Conservation (phyloP, 2,329 filamentous ascomycete species). For the Aspergillus clavatus region DNA sequence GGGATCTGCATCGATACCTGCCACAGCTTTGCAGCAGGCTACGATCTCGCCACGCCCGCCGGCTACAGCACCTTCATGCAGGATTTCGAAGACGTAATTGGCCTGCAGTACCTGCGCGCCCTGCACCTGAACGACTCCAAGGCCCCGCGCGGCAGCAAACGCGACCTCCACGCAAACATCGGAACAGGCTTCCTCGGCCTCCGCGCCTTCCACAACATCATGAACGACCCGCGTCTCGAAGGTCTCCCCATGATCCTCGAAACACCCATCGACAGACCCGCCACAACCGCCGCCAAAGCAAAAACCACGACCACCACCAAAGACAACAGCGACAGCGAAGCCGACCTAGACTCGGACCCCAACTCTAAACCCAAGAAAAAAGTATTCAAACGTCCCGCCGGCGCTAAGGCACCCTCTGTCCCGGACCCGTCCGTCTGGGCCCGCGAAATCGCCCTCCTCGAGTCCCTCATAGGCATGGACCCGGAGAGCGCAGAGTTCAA, state of each 20-base stretch:
- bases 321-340: slow-evolving; percentile 15
- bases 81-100: slow-evolving; percentile 73
- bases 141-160: slow-evolving; percentile 72
- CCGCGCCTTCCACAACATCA: slow-evolving; percentile 81
- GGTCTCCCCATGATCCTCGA: slow-evolving; percentile 88
- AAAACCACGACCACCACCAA: slow-evolving; percentile 8
- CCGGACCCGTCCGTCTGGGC: slow-evolving; percentile 87
- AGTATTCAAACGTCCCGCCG: slow-evolving; percentile 18
- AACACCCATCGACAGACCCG: slow-evolving; percentile 79
- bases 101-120: slow-evolving; percentile 72
- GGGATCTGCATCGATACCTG: slow-evolving; percentile 97
- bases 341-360: slow-evolving; percentile 7
- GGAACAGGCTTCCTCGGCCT: slow-evolving; percentile 91
- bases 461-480: slow-evolving; percentile 82
- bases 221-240: slow-evolving; percentile 74
- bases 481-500: slow-evolving; percentile 67
- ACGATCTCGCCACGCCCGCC: slow-evolving; percentile 74
- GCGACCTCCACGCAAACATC: slow-evolving; percentile 93
- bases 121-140: slow-evolving; percentile 96
- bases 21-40: slow-evolving; percentile 90
- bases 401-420: slow-evolving; percentile 37
- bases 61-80: slow-evolving; percentile 69
- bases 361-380: slow-evolving; percentile 21
- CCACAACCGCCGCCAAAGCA: slow-evolving; percentile 27
- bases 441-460: slow-evolving; percentile 88